phyloP scores from a whole-genome alignment of 352 stramenopile species.

The Globisporangium lucens region DNA sequence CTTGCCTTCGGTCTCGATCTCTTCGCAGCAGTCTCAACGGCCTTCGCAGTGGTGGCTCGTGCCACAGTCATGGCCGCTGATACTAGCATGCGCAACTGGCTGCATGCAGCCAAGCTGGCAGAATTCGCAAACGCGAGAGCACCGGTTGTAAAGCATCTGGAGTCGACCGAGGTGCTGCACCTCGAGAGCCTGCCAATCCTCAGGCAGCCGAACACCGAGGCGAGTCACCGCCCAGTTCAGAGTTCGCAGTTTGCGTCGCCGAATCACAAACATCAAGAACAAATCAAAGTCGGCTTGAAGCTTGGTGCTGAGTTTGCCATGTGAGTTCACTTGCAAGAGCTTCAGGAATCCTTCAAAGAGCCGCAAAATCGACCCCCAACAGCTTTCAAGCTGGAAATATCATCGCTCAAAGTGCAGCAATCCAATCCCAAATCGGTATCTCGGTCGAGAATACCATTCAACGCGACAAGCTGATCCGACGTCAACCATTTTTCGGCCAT shows the following conservation, averaged over 20 bases:
- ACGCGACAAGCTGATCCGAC: constrained; percentile 12
- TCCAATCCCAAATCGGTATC: constrained; percentile 48
- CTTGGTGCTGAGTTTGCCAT: constrained; percentile 22
- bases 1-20: constrained; percentile 19
- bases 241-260: constrained; percentile 50
- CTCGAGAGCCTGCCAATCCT: constrained; percentile 49
- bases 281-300: constrained; percentile 46
- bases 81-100: constrained; percentile 28
- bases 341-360: constrained; percentile 34
- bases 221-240: constrained; percentile 35
- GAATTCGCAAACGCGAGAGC: constrained; percentile 41
- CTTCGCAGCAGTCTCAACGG: constrained; percentile 50
- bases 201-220: constrained; percentile 33
- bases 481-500: constrained; percentile 35
- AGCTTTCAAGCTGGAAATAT: not conserved
- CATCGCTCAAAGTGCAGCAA: constrained; percentile 16
- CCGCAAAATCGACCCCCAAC: constrained; percentile 25
- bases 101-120: constrained; percentile 76
- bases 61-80: constrained; percentile 45
- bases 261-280: constrained; percentile 55
- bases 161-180: constrained; percentile 42
- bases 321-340: constrained; percentile 2
- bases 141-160: constrained; percentile 53
- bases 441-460: constrained; percentile 33
- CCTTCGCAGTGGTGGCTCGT: constrained; percentile 43